Evolutionary conservation across 2,329 filamentous ascomycete genomes (phyloP).

Genomic region (Pseudogymnoascus sp.): DNA sequence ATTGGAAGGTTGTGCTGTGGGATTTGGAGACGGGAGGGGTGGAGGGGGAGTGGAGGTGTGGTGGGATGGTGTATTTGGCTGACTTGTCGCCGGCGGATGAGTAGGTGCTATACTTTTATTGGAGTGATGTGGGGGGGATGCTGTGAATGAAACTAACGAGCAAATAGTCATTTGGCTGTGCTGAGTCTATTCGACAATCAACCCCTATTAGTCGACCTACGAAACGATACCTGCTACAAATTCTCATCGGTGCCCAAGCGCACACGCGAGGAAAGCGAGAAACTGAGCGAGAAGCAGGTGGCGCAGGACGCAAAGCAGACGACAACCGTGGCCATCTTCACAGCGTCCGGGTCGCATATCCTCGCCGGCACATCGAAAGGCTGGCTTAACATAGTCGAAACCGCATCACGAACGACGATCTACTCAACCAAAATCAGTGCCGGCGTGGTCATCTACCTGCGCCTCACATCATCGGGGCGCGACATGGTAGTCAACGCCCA

Average conservation of each 20-base stretch:
- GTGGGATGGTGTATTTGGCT: conserved; percentile 89
- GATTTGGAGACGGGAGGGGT: conserved; percentile 66
- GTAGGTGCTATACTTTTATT: conserved; percentile 41
- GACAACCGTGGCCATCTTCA: conserved; percentile 88
- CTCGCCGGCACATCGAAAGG: conserved; percentile 91
- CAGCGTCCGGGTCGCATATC: conserved; percentile 76
- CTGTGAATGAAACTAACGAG: neutral
- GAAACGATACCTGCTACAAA: conserved; percentile 61
- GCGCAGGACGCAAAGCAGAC: conserved; percentile 92
- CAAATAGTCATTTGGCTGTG: conserved; percentile 69
- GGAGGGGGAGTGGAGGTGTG: conserved; percentile 68
- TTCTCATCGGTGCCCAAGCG: conserved; percentile 77
- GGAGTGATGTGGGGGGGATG: neutral
- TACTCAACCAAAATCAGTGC: conserved; percentile 84
- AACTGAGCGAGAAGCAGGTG: conserved; percentile 71
- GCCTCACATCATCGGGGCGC: conserved; percentile 75
- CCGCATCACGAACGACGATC: conserved; percentile 70
- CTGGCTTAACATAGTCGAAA: conserved; percentile 91
- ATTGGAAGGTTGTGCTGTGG: conserved; percentile 96
- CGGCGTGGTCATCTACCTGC: conserved; percentile 80
- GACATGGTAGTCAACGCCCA: conserved; percentile 88
- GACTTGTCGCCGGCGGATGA: conserved; percentile 89
- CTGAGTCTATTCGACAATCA: conserved; percentile 91
- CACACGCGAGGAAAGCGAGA: conserved; percentile 60
- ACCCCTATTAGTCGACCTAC: conserved; percentile 77